phyloP scores from a whole-genome alignment of 805 yeast species.

The Metschnikowia kofuensis region DNA sequence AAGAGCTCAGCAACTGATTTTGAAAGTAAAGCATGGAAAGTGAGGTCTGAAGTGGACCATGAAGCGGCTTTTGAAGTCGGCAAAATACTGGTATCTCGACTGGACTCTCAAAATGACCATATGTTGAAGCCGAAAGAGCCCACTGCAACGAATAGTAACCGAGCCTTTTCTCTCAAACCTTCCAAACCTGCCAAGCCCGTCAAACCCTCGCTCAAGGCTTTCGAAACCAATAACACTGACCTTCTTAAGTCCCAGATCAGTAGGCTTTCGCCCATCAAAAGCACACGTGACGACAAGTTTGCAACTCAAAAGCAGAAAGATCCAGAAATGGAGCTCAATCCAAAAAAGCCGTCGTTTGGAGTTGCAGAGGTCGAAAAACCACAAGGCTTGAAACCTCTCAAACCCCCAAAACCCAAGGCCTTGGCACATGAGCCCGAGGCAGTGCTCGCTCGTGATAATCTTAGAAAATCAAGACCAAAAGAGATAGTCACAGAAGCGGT shows the following conservation, averaged over 20 bases:
- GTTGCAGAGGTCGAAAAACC: not conserved
- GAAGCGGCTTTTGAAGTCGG: no score
- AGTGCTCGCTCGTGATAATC: constrained; percentile 8
- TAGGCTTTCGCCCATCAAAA: constrained; percentile 13
- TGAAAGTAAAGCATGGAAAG: not conserved
- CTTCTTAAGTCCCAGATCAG: constrained; percentile 7
- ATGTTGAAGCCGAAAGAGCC: not conserved
- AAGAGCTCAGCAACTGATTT: not conserved
- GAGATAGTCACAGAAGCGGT: constrained; percentile 1
- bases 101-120: no score
- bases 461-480: constrained; percentile 9
- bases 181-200: constrained; percentile 15
- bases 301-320: no score
- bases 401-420: constrained; percentile 10
- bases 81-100: no score
- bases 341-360: not conserved
- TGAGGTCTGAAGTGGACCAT: not conserved
- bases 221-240: constrained; percentile 9
- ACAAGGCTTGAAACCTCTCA: constrained; percentile 17
- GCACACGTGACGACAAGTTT: not conserved
- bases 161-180: constrained; percentile 1
- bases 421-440: constrained; percentile 9
- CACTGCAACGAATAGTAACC: not conserved
- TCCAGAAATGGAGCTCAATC: not conserved
- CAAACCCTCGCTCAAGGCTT: constrained; percentile 15